A percentile compares a stretch with the other conserved stretches of the same genome.
Conservation (phyloP, 106 monocot genomes). For the Allium sativum region DNA sequence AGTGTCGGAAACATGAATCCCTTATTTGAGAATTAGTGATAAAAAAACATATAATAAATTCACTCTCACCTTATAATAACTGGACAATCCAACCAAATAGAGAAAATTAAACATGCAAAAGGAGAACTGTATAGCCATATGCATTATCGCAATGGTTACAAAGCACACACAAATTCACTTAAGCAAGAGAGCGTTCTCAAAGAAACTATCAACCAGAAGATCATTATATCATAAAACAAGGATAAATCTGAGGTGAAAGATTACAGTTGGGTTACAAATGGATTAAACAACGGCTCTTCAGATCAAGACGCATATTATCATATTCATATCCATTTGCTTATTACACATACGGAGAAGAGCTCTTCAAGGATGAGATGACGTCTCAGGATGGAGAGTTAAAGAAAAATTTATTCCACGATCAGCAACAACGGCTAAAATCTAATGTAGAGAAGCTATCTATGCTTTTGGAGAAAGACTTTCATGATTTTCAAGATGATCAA, state of each 20-base stretch:
- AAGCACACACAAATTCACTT: slow-evolving; percentile 35
- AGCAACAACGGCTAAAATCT: slow-evolving; percentile 76
- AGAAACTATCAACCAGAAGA: slow-evolving; percentile 31
- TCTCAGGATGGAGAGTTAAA: slow-evolving; percentile 58
- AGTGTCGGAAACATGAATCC: no score
- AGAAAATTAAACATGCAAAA: slow-evolving; percentile 25
- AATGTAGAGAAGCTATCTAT: slow-evolving; percentile 77
- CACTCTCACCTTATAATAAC: no score
- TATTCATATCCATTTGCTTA: slow-evolving; percentile 88
- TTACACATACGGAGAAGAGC: slow-evolving; percentile 88
- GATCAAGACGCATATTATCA: slow-evolving; percentile 71
- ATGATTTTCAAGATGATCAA: slow-evolving; percentile 37
- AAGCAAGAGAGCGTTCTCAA: slow-evolving; percentile 29
- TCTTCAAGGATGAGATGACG: slow-evolving; percentile 87
- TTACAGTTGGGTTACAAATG: slow-evolving; percentile 69
- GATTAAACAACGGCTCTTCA: slow-evolving; percentile 55
- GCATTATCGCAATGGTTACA: slow-evolving; percentile 37
- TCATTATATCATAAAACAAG: slow-evolving; percentile 49
- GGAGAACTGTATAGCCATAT: slow-evolving; percentile 28
- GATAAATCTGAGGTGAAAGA: slow-evolving; percentile 43
- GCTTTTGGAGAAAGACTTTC: slow-evolving; percentile 52
- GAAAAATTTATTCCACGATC: slow-evolving; percentile 82
- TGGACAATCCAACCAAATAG: no score
- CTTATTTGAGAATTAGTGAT: no score
- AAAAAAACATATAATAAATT: no score